A percentile compares a stretch with the other conserved stretches of the same genome.
Conservation (phyloP, 768 basidiomycete genomes). For the Cystobasidium tubakii region DNA sequence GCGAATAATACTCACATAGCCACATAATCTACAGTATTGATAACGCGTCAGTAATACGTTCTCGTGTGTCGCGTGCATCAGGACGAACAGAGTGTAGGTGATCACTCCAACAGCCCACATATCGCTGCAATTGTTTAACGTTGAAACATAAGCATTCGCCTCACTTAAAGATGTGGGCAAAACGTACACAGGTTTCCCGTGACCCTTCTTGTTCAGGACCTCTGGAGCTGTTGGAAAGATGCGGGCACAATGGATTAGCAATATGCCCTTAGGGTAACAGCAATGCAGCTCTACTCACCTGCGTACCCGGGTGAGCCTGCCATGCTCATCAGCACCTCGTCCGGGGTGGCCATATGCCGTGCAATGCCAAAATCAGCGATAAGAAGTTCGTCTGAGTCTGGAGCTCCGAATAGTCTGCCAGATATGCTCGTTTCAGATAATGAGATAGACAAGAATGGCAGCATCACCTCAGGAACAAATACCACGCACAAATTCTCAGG, state of each 20-base stretch:
- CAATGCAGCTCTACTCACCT: constrained; percentile 28
- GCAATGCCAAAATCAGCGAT: constrained; percentile 93
- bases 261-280: no score
- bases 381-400: constrained; percentile 57
- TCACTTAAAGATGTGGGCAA: no score
- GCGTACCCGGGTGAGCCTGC: constrained; percentile 48
- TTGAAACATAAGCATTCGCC: no score
- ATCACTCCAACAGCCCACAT: constrained; percentile 56
- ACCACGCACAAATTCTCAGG: constrained; percentile 74
- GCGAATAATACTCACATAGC: constrained; percentile 4
- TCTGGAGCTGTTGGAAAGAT: constrained; percentile 58
- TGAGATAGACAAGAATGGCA: constrained; percentile 56
- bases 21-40: not conserved
- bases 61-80: not conserved
- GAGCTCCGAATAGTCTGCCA: constrained; percentile 10
- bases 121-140: constrained; percentile 22
- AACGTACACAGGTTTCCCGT: constrained; percentile 69
- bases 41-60: not conserved
- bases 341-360: constrained; percentile 48
- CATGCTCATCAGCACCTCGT: constrained; percentile 47
- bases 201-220: constrained; percentile 57
- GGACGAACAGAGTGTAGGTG: constrained; percentile 67
- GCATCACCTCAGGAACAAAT: not conserved
- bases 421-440: constrained; percentile 86
- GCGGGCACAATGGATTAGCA: no score